These are phyloP conservation scores for Pontederia crassipes DNA, from an alignment of 176 grass and related monocot genomes.

Conservation along the genomic window DNA sequence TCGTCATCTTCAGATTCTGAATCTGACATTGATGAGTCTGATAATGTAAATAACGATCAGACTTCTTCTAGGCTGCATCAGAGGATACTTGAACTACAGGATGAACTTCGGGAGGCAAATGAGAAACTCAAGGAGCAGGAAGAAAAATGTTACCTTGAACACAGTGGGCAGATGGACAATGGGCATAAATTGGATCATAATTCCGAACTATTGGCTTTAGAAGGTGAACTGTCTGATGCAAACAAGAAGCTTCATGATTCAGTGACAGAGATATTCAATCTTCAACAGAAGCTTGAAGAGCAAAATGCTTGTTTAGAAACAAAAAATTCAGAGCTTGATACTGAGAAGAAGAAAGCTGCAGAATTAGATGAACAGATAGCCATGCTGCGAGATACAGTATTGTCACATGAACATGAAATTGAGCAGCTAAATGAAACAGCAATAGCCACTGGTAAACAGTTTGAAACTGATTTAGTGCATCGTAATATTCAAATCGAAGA, in stretches of 20 bases:
- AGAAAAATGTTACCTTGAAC: constrained; percentile 34
- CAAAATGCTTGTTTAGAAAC: constrained; percentile 7
- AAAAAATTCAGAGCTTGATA: constrained; percentile 3
- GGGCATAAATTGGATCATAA: constrained; percentile 18
- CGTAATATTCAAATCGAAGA: constrained; percentile 47
- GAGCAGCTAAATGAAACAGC: constrained; percentile 49
- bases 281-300: constrained; percentile 38
- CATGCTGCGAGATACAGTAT: constrained; percentile 35
- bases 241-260: constrained; percentile 26
- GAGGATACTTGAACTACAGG: constrained; percentile 57
- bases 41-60: constrained; percentile 35
- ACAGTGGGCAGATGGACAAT: constrained; percentile 20
- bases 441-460: constrained; percentile 27
- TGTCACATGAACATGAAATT: constrained; percentile 42
- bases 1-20: constrained; percentile 54
- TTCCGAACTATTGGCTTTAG: constrained; percentile 33
- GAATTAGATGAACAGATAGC: neutral
- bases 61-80: constrained; percentile 33
- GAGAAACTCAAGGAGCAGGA: constrained; percentile 45
- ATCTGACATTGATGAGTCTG: constrained; percentile 41
- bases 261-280: constrained; percentile 20
- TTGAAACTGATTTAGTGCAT: constrained; percentile 35
- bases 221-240: constrained; percentile 6
- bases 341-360: constrained; percentile 17
- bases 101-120: constrained; percentile 55